Percentiles rank a stretch among this genome's conserved stretches.
Conservation (phyloP, 1,284 basidiomycete species). For the Ustanciosporium gigantosporum region DNA sequence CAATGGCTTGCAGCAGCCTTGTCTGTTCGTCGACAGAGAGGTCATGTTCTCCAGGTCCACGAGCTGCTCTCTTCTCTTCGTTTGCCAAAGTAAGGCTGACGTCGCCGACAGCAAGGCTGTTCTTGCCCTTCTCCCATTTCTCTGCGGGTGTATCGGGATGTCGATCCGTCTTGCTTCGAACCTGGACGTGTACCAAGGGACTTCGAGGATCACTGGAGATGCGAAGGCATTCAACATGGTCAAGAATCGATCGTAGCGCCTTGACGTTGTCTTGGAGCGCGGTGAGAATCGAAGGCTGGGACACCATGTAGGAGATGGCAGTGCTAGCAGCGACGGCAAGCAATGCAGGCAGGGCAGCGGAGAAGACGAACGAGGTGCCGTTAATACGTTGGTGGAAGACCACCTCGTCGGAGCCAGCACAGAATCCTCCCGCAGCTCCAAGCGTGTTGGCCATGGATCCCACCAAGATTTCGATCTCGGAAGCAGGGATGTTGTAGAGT, state of each 20-base stretch:
- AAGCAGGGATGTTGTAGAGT: constrained; percentile 78
- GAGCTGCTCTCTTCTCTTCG: constrained; percentile 14
- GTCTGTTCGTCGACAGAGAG: constrained; percentile 46
- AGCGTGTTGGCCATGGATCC: constrained; percentile 87
- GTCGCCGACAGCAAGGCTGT: constrained; percentile 29
- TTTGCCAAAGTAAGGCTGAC: constrained; percentile 21
- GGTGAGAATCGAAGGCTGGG: constrained; percentile 71
- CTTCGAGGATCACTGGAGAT: constrained; percentile 83
- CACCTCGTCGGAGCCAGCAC: constrained; percentile 81
- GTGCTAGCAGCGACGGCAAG: constrained; percentile 84
- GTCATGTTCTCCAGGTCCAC: constrained; percentile 31
- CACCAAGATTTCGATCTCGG: constrained; percentile 66
- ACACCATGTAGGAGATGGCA: constrained; percentile 74
- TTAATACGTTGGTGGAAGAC: constrained; percentile 95
- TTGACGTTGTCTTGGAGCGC: constrained; percentile 80
- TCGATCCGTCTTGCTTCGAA: constrained; percentile 63
- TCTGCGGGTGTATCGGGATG: constrained; percentile 48
- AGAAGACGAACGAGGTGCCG: constrained; percentile 92
- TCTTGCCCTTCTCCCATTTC: constrained; percentile 38
- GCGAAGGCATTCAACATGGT: constrained; percentile 73
- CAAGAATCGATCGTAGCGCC: constrained; percentile 75
- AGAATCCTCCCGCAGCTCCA: constrained; percentile 88
- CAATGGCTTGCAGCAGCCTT: constrained; percentile 47
- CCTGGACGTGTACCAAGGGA: constrained; percentile 83
- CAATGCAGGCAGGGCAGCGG: constrained; percentile 88